Base-by-base conservation (phyloP, 176 grass and related monocot genomes). In the Dendrocalamus sinicus region DNA sequence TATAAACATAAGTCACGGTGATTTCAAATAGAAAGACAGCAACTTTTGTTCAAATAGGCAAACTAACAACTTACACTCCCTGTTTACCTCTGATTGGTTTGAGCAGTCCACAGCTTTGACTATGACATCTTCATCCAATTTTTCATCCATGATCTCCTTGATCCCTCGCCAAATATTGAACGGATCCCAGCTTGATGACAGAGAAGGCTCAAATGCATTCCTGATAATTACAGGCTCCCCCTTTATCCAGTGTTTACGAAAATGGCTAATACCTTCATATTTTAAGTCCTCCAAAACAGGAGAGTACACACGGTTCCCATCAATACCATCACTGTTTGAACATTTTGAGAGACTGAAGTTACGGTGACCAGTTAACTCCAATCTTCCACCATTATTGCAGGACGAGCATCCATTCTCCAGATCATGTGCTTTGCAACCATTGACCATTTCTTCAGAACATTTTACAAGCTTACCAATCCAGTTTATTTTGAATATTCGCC, bases 401-500 rank as follows among this genome's bases (percentile, higher is more conserved):
- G 75, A 86, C 62, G 47, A 74, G 68, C 93, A 92, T 70, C 44
- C 69, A 75, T 76, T 82, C 51, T 88, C 72, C 35, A 86, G 54
- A 80, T 89, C 90, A 82, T 86, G 81, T 83, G 85, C 90, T 87
- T 74, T 95, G 83, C 96, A 98, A 54, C 96, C 93, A 74, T 79
- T 89, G 67, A 98, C 93, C 86, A 98, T 95, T 89, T 98, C 96
- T 74, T 98, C 93, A 30, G 96, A 89, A 78, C 81, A 73, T 91
- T 95, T 98, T 28, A 90, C 90, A 80, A 98, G 91, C 63, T 98
- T 98, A 75, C 88, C 83, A 57, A 98, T 93, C 96, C 96, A 98
- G 77, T 98, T 95, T 73, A 98, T 95, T 90, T 98, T 98, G 46
- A 98, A 93, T 92, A 98, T 87, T n/a, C 96, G 86, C 46, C 96